A percentile compares a stretch with the other conserved stretches of the same genome.
Evolutionary conservation across 495 filamentous ascomycete species (phyloP).

Genomic region (Tuber microsphaerosporum): DNA sequence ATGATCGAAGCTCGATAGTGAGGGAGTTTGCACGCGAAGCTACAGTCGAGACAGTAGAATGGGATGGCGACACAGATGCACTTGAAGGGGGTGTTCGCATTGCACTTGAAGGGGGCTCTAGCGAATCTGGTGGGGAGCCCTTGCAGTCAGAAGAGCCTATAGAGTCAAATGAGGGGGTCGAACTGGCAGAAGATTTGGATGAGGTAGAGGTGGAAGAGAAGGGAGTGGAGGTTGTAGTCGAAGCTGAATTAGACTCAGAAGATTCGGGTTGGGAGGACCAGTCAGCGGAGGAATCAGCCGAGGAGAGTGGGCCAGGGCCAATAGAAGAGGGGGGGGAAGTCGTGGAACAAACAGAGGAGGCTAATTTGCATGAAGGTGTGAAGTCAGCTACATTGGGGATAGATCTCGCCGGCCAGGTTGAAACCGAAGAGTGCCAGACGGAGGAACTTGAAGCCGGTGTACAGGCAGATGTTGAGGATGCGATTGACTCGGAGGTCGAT

Average conservation of each 20-base stretch:
- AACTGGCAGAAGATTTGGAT: neutral
- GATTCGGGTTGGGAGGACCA: slow-evolving; percentile 6
- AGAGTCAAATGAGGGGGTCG: neutral
- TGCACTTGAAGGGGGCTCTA: neutral
- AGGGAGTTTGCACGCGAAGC: slow-evolving; percentile 16
- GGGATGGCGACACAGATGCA: slow-evolving; percentile 15
- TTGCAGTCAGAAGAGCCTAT: neutral
- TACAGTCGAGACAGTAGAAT: slow-evolving; percentile 20
- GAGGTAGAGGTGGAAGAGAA: slow-evolving; percentile 14
- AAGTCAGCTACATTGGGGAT: neutral
- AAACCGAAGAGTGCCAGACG: neutral
- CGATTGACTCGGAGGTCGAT: neutral
- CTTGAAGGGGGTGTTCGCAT: slow-evolving; percentile 10
- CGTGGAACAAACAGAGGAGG: neutral
- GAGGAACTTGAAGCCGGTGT: slow-evolving; percentile 7
- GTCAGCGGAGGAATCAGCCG: slow-evolving; percentile 6
- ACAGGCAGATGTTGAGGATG: slow-evolving; percentile 12
- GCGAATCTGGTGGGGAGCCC: slow-evolving; percentile 5
- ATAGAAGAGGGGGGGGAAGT: neutral
- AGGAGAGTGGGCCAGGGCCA: neutral
- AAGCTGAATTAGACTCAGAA: neutral
- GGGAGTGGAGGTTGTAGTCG: slow-evolving; percentile 4
- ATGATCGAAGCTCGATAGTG: slow-evolving; percentile 14
- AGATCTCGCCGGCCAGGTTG: neutral
- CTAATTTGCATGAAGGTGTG: neutral